phyloP scores from a whole-genome alignment of 371 early-diverging fungal genomes.

The Blastocladiella emersonii region DNA sequence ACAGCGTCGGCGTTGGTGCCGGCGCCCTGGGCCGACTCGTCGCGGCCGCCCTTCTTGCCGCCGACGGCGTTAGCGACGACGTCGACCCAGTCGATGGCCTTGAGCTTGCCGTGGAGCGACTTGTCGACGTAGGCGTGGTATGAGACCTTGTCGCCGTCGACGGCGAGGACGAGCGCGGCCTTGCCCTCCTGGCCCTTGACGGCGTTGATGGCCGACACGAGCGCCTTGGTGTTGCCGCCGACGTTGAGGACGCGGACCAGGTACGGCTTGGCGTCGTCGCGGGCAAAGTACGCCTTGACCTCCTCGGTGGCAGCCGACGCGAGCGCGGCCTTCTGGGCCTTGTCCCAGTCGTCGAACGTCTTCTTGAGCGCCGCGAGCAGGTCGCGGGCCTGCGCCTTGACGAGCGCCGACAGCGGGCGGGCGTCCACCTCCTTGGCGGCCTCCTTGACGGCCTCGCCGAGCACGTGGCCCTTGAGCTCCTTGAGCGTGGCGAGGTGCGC shows the following conservation, averaged over 20 bases:
- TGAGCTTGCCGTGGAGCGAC: slow-evolving; percentile 44
- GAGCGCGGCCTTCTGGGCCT: slow-evolving; percentile 69
- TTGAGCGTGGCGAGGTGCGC: slow-evolving; percentile 41
- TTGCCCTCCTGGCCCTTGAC: slow-evolving; percentile 21
- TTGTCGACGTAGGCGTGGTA: slow-evolving; percentile 47
- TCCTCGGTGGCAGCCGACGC: slow-evolving; percentile 58
- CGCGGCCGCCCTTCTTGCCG: slow-evolving; percentile 83
- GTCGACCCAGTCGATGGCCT: slow-evolving; percentile 81
- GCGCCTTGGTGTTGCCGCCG: slow-evolving; percentile 29
- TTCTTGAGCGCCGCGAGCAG: slow-evolving; percentile 59
- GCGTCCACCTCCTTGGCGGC: slow-evolving; percentile 65
- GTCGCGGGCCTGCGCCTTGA: slow-evolving; percentile 59
- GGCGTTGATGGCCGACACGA: slow-evolving; percentile 21
- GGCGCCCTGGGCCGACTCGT: slow-evolving; percentile 71
- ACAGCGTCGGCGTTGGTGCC: slow-evolving; percentile 46
- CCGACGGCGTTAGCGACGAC: slow-evolving; percentile 64
- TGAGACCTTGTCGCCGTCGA: slow-evolving; percentile 30
- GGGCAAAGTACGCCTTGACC: slow-evolving; percentile 62
- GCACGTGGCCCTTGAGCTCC: slow-evolving; percentile 34
- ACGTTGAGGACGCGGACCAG: slow-evolving; percentile 46
- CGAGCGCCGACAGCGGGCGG: slow-evolving; percentile 60
- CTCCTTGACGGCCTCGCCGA: slow-evolving; percentile 69
- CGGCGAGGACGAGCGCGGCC: slow-evolving; percentile 26
- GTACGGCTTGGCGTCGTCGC: slow-evolving; percentile 40
- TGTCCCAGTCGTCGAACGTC: slow-evolving; percentile 73